phyloP scores from a whole-genome alignment of 352 stramenopile genomes.

The Pythium folliculosum region DNA sequence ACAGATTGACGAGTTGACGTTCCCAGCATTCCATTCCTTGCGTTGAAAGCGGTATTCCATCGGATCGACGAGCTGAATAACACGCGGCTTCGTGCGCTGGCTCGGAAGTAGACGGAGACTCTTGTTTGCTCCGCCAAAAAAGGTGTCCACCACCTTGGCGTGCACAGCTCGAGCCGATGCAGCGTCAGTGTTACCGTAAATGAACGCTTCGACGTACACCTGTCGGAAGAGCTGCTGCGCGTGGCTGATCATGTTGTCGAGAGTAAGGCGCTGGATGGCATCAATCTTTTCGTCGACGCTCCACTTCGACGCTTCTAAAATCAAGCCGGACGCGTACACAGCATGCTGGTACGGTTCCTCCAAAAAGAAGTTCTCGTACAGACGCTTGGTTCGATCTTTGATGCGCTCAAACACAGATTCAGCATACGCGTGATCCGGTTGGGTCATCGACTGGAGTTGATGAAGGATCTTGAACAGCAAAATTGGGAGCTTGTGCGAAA shows the following conservation, averaged over 20 bases:
- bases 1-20: constrained; percentile 79
- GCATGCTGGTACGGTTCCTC: constrained; percentile 92
- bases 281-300: constrained; percentile 85
- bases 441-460: constrained; percentile 50
- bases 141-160: constrained; percentile 44
- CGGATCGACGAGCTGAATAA: constrained; percentile 55
- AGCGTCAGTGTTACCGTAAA: constrained; percentile 69
- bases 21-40: constrained; percentile 67
- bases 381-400: constrained; percentile 79
- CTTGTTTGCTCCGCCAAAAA: constrained; percentile 34
- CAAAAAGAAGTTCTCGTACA: constrained; percentile 89
- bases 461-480: constrained; percentile 77
- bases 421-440: constrained; percentile 52
- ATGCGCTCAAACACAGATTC: constrained; percentile 79
- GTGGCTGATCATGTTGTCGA: constrained; percentile 54
- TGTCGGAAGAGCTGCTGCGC: constrained; percentile 64
- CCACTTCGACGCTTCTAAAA: constrained; percentile 79
- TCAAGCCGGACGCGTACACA: constrained; percentile 70
- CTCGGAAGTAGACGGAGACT: constrained; percentile 52
- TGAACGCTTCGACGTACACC: constrained; percentile 70
- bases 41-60: constrained; percentile 57
- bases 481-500: constrained; percentile 89
- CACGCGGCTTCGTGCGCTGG: constrained; percentile 45
- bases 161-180: constrained; percentile 34
- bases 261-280: constrained; percentile 58